A percentile compares a stretch with the other conserved stretches of the same genome.
Evolutionary conservation across 495 filamentous ascomycete genomes (phyloP).

Genomic region (Amphirosellinia nigrospora): DNA sequence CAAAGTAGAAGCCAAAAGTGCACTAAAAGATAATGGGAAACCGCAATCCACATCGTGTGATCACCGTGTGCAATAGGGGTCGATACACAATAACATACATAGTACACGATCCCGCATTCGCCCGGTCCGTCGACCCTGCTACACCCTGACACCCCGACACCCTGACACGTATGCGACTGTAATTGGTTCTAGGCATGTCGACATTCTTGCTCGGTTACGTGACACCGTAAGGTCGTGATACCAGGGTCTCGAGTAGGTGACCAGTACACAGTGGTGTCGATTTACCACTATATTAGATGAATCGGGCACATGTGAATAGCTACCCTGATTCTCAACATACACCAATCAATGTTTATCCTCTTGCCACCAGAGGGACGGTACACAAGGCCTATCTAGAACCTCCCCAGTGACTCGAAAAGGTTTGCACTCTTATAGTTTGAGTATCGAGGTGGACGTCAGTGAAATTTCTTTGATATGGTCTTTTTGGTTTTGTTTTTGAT

Average conservation of each 20-base stretch:
- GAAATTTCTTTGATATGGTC: too few species aligned
- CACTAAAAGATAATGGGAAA: background rate
- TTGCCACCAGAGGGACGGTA: background rate
- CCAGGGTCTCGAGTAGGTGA: background rate
- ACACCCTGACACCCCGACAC: slow-evolving; percentile 7
- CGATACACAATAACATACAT: too few species aligned
- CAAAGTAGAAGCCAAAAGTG: background rate
- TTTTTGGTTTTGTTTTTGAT: too few species aligned
- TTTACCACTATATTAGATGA: background rate
- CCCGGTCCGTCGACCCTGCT: background rate
- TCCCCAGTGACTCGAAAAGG: background rate
- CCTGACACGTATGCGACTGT: background rate
- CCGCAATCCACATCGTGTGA: background rate
- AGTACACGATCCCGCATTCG: background rate
- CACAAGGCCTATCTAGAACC: background rate
- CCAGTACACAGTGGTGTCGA: background rate
- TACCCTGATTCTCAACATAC: background rate
- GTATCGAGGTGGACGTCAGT: too few species aligned
- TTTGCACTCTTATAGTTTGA: background rate
- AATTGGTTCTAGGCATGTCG: background rate
- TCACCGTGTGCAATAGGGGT: background rate
- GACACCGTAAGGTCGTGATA: background rate
- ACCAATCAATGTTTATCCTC: background rate
- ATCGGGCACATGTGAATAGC: background rate
- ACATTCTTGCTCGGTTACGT: background rate